Base-by-base conservation (phyloP, 2,329 filamentous ascomycete species). In the Aspergillus brunneoviolaceus region DNA sequence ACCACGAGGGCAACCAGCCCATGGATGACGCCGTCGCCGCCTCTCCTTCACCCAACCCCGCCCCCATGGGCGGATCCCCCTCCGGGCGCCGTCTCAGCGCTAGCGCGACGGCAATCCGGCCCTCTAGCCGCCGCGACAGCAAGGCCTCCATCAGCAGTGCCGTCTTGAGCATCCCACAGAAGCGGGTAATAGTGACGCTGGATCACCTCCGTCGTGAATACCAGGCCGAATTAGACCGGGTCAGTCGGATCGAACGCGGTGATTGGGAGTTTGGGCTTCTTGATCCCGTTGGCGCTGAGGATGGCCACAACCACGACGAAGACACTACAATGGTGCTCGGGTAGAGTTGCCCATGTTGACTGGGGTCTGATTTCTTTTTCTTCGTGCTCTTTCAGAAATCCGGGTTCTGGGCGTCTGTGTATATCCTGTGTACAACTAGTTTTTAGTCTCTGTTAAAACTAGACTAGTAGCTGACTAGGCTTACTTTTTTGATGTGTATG, bases 141-240 rank as follows among this genome's bases (percentile, higher is more conserved):
- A 69, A 63, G 48, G 63, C 67, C 7, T 66, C 66, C n/a, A 49
- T 61, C 23, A 45, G 39, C 39, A 45, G 39, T n/a, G 63, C 66
- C 11, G 49, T 61, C 23, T 55, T 59, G 57, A 66, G 64, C 51
- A 31, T 59, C 5, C 65, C 62, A 11, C 64, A 63, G 14, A 89
- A 89, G 79, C 87, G 93, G 63, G 89, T 85, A 72, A 87, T 98
- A 39, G 84, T 98, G 16, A 96, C 91, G 33, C 79, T 99, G 57
- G 89, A 89, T 31, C 93, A 96, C 73, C 81, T 98, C 55, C 85
- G 93, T 70, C 91, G 89, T 75, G 90, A 94, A 73, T 99, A 97
- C 74, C 91, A 96, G 77, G 86, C 85, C 25, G 92, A 98, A 76
- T 79, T 99, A 70, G 95, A 99, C 77, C 85, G 92, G 63, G 89